Conservation (phyloP, 1,284 basidiomycete genomes). For the Pseudozyma tsukubaensis region DNA sequence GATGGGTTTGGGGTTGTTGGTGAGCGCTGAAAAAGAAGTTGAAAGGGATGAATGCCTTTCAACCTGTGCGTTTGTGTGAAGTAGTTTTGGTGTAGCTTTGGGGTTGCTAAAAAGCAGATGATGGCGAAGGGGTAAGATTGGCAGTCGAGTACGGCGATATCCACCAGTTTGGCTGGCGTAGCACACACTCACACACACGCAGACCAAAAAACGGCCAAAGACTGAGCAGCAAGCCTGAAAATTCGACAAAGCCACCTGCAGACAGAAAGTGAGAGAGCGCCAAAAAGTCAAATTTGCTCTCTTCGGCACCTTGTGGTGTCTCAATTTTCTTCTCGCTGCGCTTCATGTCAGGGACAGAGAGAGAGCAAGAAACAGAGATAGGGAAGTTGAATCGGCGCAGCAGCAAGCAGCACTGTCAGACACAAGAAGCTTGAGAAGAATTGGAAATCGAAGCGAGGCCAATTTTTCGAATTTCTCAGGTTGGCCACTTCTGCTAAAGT, state of each 20-base stretch:
- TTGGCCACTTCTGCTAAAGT: background rate
- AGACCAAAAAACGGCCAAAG: background rate
- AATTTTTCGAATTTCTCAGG: background rate
- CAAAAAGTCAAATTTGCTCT: too few relatives aligned
- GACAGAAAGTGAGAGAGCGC: too few relatives aligned
- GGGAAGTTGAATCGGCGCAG: conserved; percentile 5
- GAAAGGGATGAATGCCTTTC: conserved; percentile 42
- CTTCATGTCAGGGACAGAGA: too few relatives aligned
- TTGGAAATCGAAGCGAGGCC: background rate
- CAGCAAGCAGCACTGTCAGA: background rate
- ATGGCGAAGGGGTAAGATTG: conserved; percentile 32
- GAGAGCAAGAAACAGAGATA: background rate
- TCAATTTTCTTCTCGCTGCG: too few relatives aligned
- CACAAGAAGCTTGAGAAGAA: conserved; percentile 4
- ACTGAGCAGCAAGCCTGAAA: conserved; percentile 2
- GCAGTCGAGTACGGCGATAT: conserved; percentile 24
- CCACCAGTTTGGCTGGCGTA: conserved; percentile 6
- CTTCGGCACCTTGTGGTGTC: too few relatives aligned
- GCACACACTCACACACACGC: conserved; percentile 14
- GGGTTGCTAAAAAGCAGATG: conserved; percentile 48
- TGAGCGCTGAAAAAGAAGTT: conserved; percentile 38
- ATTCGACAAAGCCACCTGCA: too few relatives aligned
- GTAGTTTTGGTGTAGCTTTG: conserved; percentile 9
- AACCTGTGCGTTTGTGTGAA: conserved; percentile 22
- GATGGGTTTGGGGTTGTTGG: conserved; percentile 23